These are phyloP conservation scores for Dothideomycetidae sp. DNA, from an alignment of 2,329 filamentous ascomycete genomes.

Conservation along the genomic window DNA sequence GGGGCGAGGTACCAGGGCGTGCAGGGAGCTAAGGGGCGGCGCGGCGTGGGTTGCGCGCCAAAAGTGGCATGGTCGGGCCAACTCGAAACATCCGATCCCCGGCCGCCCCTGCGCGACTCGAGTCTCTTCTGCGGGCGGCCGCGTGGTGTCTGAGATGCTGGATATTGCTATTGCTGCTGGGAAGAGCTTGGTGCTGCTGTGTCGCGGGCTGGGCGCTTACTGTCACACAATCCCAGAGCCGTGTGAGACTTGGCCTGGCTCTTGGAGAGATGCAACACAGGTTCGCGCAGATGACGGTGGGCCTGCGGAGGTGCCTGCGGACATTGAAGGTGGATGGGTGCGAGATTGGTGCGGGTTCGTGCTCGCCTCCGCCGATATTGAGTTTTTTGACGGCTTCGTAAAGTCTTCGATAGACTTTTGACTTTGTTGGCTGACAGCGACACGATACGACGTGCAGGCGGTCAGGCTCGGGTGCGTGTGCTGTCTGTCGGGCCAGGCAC, in stretches of 20 bases:
- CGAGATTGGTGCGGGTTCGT: background rate
- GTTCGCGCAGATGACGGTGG: background rate
- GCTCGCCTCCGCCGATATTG: background rate
- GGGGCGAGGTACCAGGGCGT: background rate
- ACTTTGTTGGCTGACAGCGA: too few relatives aligned
- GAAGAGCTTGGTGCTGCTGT: too few relatives aligned
- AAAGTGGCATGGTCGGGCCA: slow-evolving; percentile 4
- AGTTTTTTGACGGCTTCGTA: background rate
- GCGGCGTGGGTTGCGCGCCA: slow-evolving; percentile 1
- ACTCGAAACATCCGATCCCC: slow-evolving; percentile 3
- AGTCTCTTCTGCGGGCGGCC: background rate
- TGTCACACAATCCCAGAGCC: too few relatives aligned
- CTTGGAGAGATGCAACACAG: too few relatives aligned
- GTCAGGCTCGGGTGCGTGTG: too few relatives aligned
- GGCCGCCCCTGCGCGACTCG: background rate
- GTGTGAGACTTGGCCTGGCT: too few relatives aligned
- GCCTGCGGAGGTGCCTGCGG: background rate
- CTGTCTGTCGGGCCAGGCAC: too few relatives aligned
- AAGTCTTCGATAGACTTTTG: background rate
- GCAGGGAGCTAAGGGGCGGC: slow-evolving; percentile 4
- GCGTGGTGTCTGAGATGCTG: background rate
- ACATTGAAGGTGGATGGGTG: too few relatives aligned
- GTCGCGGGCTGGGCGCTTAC: too few relatives aligned
- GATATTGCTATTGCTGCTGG: too few relatives aligned
- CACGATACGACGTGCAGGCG: too few relatives aligned